Base-by-base conservation (phyloP, 306 rosid species). In the Citrullus amarus region DNA sequence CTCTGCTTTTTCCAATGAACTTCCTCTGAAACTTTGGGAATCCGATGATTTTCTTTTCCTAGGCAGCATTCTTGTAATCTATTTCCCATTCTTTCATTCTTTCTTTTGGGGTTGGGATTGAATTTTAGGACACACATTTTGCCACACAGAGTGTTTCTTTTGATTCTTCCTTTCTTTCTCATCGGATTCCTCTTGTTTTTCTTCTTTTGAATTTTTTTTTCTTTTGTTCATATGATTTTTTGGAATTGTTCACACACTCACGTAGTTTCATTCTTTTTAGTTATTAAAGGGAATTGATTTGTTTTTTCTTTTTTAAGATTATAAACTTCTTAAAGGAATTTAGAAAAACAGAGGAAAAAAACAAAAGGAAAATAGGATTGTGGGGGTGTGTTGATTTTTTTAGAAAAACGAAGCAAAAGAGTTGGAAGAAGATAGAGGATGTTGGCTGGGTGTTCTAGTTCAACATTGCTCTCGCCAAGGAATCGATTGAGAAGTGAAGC, bases 381-480 rank as follows among this genome's bases (percentile, higher is more conserved):
- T 92, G 71, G 89, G 83, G 84, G 73, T 77, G 91, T 85, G 55
- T 30, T 58, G 54, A 76, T 75, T 63, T 43, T 54, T 51, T 48
- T 2, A 68, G 55, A 74, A 65, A 69, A 84, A 39, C 80, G 74
- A 39, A 77, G 43, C 41, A 41, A 79, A 78, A 76, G 86, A 74
- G 69, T 70, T 39, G 88, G 86, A 82, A 81, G 76, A 70, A 69
- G 74, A 20, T 86, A 95, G 91, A 93, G 88, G 83, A 96, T 96
- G 99, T 96, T 96, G 99, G 99, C 99, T 79, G 98, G 99, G 93
- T 96, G 98, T 81, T 96, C 99, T 86, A 91, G 99, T 87, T 90
- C 98, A 76, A 85, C 98, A 89, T 86, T 96, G 93, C 88, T 91
- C 90, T 96, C 98, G 82, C 99, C 99, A 25, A 93, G 97, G 85